These are phyloP conservation scores for Limnanthes douglasii DNA, from an alignment of 345 rosid genomes.

Conservation along the genomic window DNA sequence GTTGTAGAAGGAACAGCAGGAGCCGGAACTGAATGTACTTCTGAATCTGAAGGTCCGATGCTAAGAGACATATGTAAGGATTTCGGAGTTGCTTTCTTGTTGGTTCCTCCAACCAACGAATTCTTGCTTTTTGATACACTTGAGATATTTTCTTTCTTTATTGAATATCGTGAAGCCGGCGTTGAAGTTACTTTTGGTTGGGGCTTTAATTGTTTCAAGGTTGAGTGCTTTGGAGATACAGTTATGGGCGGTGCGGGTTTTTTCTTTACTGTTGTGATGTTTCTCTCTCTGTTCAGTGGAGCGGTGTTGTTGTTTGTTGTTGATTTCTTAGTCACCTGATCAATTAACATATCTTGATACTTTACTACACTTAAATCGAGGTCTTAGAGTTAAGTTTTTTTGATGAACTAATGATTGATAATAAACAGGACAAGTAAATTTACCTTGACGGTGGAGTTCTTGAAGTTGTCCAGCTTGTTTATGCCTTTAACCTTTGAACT, in stretches of 20 bases:
- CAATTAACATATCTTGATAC: slow-evolving; percentile 18
- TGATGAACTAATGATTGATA: too few relatives aligned
- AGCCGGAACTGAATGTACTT: slow-evolving; percentile 26
- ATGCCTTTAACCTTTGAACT: slow-evolving; percentile 12
- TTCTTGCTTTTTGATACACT: slow-evolving; percentile 20
- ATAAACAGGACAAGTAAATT: slow-evolving; percentile 3
- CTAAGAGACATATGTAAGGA: slow-evolving; percentile 63
- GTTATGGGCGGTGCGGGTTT: slow-evolving; percentile 19
- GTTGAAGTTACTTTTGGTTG: slow-evolving; percentile 14
- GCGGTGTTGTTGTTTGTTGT: slow-evolving; percentile 15
- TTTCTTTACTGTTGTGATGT: slow-evolving; percentile 10
- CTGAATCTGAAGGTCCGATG: slow-evolving; percentile 27
- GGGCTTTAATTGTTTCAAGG: slow-evolving; percentile 43
- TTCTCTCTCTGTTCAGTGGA: slow-evolving; percentile 14
- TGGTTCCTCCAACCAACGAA: slow-evolving; percentile 13
- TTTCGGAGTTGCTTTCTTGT: slow-evolving; percentile 51
- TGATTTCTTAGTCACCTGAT: slow-evolving; percentile 15
- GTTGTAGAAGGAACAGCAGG: slow-evolving; percentile 18
- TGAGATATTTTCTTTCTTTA: slow-evolving; percentile 21
- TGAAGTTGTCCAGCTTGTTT: slow-evolving; percentile 18
- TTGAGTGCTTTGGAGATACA: slow-evolving; percentile 29
- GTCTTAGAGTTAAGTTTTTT: background rate
- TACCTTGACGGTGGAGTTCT: slow-evolving; percentile 40
- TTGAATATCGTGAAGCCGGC: slow-evolving; percentile 21
- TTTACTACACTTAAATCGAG: background rate